A percentile compares a stretch with the other conserved stretches of the same genome.
Evolutionary conservation across 495 filamentous ascomycete species (phyloP).

Genomic region (Amphirosellinia nigrospora): DNA sequence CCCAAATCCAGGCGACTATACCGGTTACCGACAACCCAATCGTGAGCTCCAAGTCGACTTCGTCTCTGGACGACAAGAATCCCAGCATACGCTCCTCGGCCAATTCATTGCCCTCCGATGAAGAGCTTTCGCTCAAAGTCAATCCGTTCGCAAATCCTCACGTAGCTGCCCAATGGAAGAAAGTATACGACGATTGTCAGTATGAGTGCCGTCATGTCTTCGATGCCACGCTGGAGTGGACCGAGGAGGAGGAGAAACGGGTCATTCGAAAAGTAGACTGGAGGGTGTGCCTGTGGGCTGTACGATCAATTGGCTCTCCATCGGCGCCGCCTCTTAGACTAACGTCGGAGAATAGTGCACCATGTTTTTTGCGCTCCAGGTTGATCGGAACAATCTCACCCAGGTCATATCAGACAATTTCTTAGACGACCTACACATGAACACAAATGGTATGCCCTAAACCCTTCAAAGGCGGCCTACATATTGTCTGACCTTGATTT

Average conservation of each 20-base stretch:
- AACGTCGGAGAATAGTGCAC: conserved; percentile 35
- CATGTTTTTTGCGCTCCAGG: conserved; percentile 63
- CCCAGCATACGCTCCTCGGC: conserved; percentile 2
- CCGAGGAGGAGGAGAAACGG: conserved; percentile 56
- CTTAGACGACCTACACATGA: conserved; percentile 58
- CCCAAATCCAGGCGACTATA: conserved; percentile 12
- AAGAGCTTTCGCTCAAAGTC: conserved; percentile 3
- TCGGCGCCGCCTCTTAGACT: conserved; percentile 15
- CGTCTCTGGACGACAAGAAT: conserved; percentile 9
- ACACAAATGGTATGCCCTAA: conserved; percentile 53
- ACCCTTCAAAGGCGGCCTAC: conserved; percentile 15
- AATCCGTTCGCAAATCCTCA: conserved; percentile 46
- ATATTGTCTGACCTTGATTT: conserved; percentile 2
- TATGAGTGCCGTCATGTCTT: conserved; percentile 59
- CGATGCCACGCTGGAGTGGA: conserved; percentile 60
- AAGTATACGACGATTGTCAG: conserved; percentile 39
- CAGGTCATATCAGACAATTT: conserved; percentile 64
- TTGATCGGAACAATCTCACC: conserved; percentile 62
- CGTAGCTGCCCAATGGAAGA: conserved; percentile 37
- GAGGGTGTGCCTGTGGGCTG: conserved; percentile 57
- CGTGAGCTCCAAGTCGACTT: not conserved
- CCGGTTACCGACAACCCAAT: not conserved
- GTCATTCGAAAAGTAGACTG: conserved; percentile 60
- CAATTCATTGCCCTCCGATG: conserved; percentile 17
- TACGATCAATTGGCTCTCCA: conserved; percentile 36